Conservation (phyloP, 257 asterid species). For the Sherardia arvensis region DNA sequence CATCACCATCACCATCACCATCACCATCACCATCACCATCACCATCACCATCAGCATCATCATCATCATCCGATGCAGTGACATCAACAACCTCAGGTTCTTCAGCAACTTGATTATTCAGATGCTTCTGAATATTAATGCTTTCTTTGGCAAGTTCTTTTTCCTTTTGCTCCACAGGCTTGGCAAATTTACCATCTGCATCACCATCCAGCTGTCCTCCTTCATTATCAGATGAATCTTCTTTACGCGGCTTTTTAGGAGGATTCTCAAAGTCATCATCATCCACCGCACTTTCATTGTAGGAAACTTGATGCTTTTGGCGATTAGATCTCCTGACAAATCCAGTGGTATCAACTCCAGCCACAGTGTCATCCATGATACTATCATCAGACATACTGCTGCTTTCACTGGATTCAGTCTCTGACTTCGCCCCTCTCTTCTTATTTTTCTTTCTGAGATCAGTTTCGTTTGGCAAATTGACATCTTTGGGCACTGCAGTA, state of each 20-base stretch:
- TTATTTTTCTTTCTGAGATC: conserved; percentile 22
- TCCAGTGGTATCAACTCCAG: conserved; percentile 23
- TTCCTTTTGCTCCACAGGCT: conserved; percentile 18
- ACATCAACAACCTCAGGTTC: conserved; percentile 29
- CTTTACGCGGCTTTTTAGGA: conserved; percentile 26
- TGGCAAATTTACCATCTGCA: conserved; percentile 14
- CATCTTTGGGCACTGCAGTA: conserved; percentile 15
- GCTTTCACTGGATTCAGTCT: conserved; percentile 46
- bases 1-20: conserved; percentile 11
- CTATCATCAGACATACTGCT: conserved; percentile 36
- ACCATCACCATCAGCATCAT: too few species aligned
- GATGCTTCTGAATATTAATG: background rate
- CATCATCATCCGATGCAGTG: conserved; percentile 33
- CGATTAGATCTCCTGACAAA: conserved; percentile 55
- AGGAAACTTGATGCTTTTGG: conserved; percentile 42
- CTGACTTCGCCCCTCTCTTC: conserved; percentile 40
- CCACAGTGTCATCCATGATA: conserved; percentile 31
- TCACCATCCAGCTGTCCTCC: conserved; percentile 16
- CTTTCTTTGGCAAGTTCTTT: conserved; percentile 14
- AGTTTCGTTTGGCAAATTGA: conserved; percentile 11
- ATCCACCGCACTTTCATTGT: conserved; percentile 42
- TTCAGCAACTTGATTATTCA: conserved; percentile 20
- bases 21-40: conserved; percentile 14
- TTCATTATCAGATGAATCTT: conserved; percentile 19
- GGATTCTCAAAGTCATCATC: conserved; percentile 29